Evolutionary conservation across 257 asterid species (phyloP).

Genomic region (Mentha longifolia): DNA sequence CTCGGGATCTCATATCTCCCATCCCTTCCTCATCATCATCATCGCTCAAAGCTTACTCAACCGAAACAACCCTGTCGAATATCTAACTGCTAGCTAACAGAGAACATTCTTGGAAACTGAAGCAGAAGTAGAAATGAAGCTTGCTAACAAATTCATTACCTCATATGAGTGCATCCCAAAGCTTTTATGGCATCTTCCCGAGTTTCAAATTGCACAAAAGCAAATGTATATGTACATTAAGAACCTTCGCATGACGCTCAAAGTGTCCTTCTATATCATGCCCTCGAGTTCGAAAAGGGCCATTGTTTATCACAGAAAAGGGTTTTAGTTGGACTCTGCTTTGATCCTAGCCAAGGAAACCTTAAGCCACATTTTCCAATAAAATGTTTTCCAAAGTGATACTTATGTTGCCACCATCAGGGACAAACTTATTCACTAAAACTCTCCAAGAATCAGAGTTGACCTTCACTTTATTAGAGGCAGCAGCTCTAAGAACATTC

Average conservation of each 20-base stretch:
- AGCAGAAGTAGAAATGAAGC: background rate
- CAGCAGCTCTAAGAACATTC: slow-evolving; percentile 54
- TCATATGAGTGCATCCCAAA: slow-evolving; percentile 75
- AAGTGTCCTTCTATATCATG: slow-evolving; percentile 81
- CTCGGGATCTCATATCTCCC: slow-evolving; percentile 37
- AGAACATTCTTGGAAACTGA: no score
- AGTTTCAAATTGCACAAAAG: slow-evolving; percentile 81
- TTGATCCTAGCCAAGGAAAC: slow-evolving; percentile 41
- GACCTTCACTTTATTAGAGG: slow-evolving; percentile 41
- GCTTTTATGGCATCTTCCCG: slow-evolving; percentile 53
- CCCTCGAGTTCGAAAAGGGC: slow-evolving; percentile 61
- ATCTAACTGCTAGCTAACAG: slow-evolving; percentile 50
- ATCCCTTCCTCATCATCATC: slow-evolving; percentile 53
- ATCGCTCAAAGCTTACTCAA: slow-evolving; percentile 80
- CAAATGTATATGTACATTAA: slow-evolving; percentile 67
- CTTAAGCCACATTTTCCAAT: slow-evolving; percentile 29
- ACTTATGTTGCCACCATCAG: slow-evolving; percentile 22
- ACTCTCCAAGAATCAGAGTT: slow-evolving; percentile 48
- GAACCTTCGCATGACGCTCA: slow-evolving; percentile 73
- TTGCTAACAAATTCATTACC: slow-evolving; percentile 38
- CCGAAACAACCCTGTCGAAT: slow-evolving; percentile 72
- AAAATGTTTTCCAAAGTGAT: slow-evolving; percentile 36
- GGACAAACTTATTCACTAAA: slow-evolving; percentile 40
- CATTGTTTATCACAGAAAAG: slow-evolving; percentile 84
- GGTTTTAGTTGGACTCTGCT: slow-evolving; percentile 72